These are phyloP conservation scores for Alternaria novae-zelandiae DNA, from an alignment of 2,329 filamentous ascomycete genomes.

Conservation along the genomic window DNA sequence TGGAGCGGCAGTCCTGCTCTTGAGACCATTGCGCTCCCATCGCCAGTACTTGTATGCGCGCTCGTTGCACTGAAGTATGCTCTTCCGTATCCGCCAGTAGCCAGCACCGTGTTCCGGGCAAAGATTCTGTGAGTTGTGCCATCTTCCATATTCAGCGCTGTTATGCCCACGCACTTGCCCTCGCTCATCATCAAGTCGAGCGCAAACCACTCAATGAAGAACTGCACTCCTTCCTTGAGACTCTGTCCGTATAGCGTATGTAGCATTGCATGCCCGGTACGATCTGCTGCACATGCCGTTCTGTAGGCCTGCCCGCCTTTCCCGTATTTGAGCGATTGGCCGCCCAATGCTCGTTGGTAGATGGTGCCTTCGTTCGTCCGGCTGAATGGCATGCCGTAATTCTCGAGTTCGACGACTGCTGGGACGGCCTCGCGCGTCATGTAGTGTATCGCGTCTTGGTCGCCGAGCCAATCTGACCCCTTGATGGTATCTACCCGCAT, in stretches of 20 bases:
- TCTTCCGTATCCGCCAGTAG: constrained; percentile 58
- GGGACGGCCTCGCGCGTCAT: constrained; percentile 63
- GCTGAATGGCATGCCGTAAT: constrained; percentile 63
- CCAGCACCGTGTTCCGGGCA: constrained; percentile 57
- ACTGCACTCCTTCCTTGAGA: constrained; percentile 56
- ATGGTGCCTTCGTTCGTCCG: constrained; percentile 54
- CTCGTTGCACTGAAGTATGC: constrained; percentile 59
- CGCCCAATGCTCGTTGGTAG: constrained; percentile 58
- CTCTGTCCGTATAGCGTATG: constrained; percentile 60
- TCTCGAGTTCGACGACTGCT: constrained; percentile 62
- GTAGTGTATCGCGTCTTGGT: constrained; percentile 66
- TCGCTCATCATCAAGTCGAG: constrained; percentile 58
- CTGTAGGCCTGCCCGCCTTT: constrained; percentile 58
- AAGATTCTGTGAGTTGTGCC: constrained; percentile 57
- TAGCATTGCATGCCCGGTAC: constrained; percentile 59
- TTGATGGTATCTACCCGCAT: constrained; percentile 47
- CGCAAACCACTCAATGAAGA: constrained; percentile 60
- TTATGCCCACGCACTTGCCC: constrained; percentile 55
- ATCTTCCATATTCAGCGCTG: constrained; percentile 58
- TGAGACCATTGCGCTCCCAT: constrained; percentile 59
- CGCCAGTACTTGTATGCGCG: constrained; percentile 58
- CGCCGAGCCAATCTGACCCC: constrained; percentile 65
- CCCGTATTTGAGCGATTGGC: constrained; percentile 56
- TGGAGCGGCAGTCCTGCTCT: constrained; percentile 57
- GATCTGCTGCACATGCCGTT: constrained; percentile 55